Evolutionary conservation across 164 flowering plant species (phyloP).

Genomic region (Protea cynaroides): DNA sequence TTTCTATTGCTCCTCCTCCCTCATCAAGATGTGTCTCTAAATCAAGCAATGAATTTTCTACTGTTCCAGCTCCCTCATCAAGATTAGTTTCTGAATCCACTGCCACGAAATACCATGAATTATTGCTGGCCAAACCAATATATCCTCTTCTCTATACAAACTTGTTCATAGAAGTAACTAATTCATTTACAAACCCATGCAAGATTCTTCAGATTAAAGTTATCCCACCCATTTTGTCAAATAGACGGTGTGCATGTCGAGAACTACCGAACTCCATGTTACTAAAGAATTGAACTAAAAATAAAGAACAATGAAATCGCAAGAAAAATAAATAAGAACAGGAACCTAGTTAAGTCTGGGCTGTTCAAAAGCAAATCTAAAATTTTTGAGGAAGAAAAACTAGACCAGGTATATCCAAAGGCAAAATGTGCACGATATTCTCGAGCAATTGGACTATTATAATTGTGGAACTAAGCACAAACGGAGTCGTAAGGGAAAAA

Average conservation of each 20-base stretch:
- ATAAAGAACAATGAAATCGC: too few species aligned
- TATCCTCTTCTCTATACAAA: neutral
- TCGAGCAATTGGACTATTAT: neutral
- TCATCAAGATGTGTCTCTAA: conserved; percentile 19
- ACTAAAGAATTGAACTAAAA: neutral
- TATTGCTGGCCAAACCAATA: neutral
- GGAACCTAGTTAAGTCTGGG: too few species aligned
- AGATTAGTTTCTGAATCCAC: conserved; percentile 24
- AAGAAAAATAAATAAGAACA: too few species aligned
- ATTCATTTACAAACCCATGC: too few species aligned
- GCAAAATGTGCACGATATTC: neutral
- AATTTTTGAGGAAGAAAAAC: neutral
- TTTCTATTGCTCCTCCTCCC: conserved; percentile 14
- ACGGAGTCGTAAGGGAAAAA: neutral
- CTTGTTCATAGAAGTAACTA: neutral
- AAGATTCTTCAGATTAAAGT: too few species aligned
- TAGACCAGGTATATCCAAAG: neutral
- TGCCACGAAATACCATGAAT: conserved; percentile 13
- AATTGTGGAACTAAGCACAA: neutral
- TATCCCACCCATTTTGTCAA: neutral
- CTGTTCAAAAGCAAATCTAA: neutral
- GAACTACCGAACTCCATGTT: neutral
- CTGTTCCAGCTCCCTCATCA: too few species aligned
- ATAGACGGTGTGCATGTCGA: neutral
- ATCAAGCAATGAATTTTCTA: too few species aligned